Base-by-base conservation (phyloP, 495 filamentous ascomycete genomes). In the Penicillium pancosmium region DNA sequence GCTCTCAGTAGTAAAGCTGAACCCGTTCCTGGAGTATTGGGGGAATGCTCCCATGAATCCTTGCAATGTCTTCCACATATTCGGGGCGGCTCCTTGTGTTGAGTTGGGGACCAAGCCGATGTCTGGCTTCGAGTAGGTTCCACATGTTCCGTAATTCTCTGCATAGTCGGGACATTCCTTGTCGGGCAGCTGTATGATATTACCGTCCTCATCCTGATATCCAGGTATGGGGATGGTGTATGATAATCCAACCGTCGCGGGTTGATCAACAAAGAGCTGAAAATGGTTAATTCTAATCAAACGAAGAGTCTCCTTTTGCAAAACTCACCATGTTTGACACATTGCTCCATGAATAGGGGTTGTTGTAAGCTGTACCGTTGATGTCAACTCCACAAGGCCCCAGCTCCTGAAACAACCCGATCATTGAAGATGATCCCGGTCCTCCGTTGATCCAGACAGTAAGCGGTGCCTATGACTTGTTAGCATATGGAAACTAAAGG, bases 41-140 rank as follows among this genome's bases (percentile, higher is more conserved):
- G 85, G 85, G 63, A 88, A 87, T 3, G 78, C 84, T 1, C 84
- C 83, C 76, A 86, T 82, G 68, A 87, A 88, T 18, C 82, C 83
- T 62, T 87, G 85, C 50, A 87, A 64, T 2, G 82, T 80, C 54
- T 79, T 80, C 78, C 81, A 88, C 67, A 85, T 81, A 51, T 80
- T 79, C 2, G 82, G 83, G 3, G 85, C 85, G 1, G 84, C 84
- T 51, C 67, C 73, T 9, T 61, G 62, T 5, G 85, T 86, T 10
- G 82, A 71, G 60, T 82, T 84, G 4, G 82, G 80, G 1, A 83
- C 84, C 12, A 83, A 64, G 2, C 69, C 71, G 13, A 75, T 60
- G 54, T 84, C 80, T 5, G 78, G 71, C 35, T 79, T 81, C 7
- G 78, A 78, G 65, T 81, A 86, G 0, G 83, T 85, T 12, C 82